phyloP scores from a whole-genome alignment of 148 eudicot genomes.

The Persicaria maculosa region DNA sequence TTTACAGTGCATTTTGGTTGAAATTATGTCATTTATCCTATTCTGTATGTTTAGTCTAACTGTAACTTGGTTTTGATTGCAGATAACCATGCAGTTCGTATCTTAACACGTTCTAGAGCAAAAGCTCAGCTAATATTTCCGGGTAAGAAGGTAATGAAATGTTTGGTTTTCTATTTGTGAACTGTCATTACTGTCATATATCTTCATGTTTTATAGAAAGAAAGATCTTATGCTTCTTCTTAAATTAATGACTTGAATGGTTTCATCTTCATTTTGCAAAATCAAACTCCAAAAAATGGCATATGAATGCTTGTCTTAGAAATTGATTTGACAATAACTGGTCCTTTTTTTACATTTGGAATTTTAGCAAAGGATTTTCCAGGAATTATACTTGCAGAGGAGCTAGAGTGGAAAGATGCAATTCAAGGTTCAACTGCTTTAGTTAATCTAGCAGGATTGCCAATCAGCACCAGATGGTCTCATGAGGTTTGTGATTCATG shows the following conservation, averaged over 20 bases:
- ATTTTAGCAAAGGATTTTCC: conserved; percentile 68
- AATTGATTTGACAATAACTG: not conserved
- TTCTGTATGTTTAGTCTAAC: not conserved
- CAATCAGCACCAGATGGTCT: conserved; percentile 99
- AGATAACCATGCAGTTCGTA: conserved; percentile 75
- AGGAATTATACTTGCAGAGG: conserved; percentile 81
- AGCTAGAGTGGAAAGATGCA: conserved; percentile 73
- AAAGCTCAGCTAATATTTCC: conserved; percentile 83
- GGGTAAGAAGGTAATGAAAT: conserved; percentile 96
- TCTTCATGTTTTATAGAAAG: not conserved
- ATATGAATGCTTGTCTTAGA: not conserved
- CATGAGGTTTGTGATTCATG: conserved; percentile 53
- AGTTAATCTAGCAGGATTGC: conserved; percentile 90
- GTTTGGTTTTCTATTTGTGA: not conserved
- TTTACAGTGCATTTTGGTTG: not conserved
- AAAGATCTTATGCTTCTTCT: not conserved
- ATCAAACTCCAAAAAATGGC: not conserved
- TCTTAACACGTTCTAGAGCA: conserved; percentile 79
- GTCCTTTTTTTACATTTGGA: not conserved
- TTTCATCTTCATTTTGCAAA: not conserved
- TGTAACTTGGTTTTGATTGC: conserved; percentile 17
- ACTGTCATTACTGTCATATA: not conserved
- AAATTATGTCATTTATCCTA: not conserved
- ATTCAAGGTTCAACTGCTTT: conserved; percentile 90
- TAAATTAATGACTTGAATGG: not conserved